Base-by-base conservation (phyloP, 129 eudicot genomes). In the Helianthus annuus region DNA sequence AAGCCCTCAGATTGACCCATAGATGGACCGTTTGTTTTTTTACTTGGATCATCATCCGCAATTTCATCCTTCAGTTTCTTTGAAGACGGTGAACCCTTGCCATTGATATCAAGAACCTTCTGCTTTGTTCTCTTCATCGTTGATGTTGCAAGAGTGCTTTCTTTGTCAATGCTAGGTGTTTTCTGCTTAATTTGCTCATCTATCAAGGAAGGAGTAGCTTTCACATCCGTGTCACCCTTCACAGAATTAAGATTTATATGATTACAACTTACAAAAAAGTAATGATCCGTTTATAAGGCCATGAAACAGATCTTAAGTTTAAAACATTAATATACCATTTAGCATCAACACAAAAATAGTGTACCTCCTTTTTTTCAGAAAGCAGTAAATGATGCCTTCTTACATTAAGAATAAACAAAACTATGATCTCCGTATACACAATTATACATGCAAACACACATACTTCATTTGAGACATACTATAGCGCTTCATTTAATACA, bases 61-160 rank as follows among this genome's bases (percentile, higher is more conserved):
- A n/a, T 66, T 71, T 77, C 83, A 74, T 76, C 77, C 68, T 64
- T 83, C 56, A 62, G 55, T 77, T 42, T 77, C 69, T 66, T 71
- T 24, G 68, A 64, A 73, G 52, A 69, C 5, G 12, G 48, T 61
- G 67, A 61, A 61, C 22, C 24, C 24, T 61, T 61, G 36, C 39
- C 67, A 36, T 34, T 61, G 67, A 9, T 61, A 36, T 61, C 67
- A 61, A 34, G 67, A 61, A 53, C 39, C 24, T 64, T 15, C 68
- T 68, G 81, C 58, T 64, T 80, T 67, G 58, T 38, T 67, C 75
- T 83, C 48, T 83, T 76, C 62, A 65, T 48, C 16, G 55, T 65
- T 45, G 83, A 63, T 54, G 69, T 60, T 60, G 76, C 57, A 55
- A 46, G 69, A 39, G 17, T 66, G 15, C 80, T 58, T 40, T 74